These are phyloP conservation scores for Cladophialophora yegresii DNA, from an alignment of 2,329 filamentous ascomycete species.

Conservation along the genomic window DNA sequence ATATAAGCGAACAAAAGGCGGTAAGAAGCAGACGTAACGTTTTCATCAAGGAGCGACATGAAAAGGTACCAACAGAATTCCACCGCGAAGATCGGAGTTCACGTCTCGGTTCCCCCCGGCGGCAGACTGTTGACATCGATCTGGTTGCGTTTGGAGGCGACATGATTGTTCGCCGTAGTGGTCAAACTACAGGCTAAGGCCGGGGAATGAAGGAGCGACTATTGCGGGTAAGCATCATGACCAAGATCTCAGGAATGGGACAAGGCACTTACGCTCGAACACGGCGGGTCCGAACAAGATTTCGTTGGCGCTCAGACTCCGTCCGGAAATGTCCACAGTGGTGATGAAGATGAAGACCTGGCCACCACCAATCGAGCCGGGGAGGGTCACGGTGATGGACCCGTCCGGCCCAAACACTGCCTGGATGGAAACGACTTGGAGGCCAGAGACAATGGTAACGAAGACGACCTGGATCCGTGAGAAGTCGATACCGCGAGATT, in stretches of 20 bases:
- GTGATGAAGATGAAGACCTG: constrained; percentile 37
- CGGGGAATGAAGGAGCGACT: constrained; percentile 27
- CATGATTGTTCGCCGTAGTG: not conserved
- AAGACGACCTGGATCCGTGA: constrained; percentile 22
- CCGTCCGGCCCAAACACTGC: constrained; percentile 17
- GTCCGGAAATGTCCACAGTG: constrained; percentile 29
- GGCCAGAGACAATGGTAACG: constrained; percentile 35
- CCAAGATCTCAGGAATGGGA: not conserved
- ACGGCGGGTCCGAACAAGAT: constrained; percentile 36
- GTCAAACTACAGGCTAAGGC: constrained; percentile 10
- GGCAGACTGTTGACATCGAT: not conserved
- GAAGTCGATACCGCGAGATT: constrained; percentile 22
- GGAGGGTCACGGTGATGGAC: constrained; percentile 24
- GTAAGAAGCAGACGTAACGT: constrained; percentile 12
- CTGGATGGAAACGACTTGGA: constrained; percentile 29
- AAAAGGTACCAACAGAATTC: constrained; percentile 10
- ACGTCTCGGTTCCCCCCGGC: not conserved
- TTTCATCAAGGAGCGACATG: constrained; percentile 24
- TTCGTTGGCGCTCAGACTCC: constrained; percentile 27
- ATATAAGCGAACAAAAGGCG: not conserved
- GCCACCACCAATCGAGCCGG: constrained; percentile 25
- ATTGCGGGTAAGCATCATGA: not conserved
- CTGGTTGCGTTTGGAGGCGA: not conserved
- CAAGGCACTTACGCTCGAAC: constrained; percentile 32
- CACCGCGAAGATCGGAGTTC: not conserved